A percentile compares a stretch with the other conserved stretches of the same genome.
Conservation (phyloP, 2,329 filamentous ascomycete species). For the Anthostomella pinea region DNA sequence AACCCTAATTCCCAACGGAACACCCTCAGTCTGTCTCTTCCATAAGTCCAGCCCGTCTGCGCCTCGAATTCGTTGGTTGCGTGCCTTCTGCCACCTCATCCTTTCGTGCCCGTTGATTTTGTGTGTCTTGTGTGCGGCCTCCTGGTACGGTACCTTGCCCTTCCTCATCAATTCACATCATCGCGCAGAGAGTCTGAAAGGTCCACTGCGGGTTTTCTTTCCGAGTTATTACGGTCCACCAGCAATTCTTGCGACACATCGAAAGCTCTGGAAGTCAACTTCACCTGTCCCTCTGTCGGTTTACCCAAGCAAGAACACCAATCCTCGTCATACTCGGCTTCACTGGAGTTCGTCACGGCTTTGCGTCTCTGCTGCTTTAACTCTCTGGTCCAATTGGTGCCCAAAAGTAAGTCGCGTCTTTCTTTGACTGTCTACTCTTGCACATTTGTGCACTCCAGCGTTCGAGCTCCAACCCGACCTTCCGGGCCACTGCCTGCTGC, state of each 20-base stretch:
- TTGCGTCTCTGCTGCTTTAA: conserved; percentile 28
- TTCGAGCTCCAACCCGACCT: conserved; percentile 17
- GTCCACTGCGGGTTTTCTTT: conserved; percentile 28
- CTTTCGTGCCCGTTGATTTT: conserved; percentile 32
- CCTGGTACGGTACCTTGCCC: conserved; percentile 30
- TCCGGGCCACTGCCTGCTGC: conserved; percentile 5
- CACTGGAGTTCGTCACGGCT: conserved; percentile 28
- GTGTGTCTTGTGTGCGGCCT: conserved; percentile 34
- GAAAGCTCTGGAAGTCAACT: conserved; percentile 27
- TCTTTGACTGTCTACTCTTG: conserved; percentile 12
- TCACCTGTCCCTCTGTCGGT: conserved; percentile 14
- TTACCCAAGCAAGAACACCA: conserved; percentile 10
- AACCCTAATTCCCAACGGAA: conserved; percentile 28
- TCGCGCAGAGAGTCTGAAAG: conserved; percentile 17
- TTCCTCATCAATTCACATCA: conserved; percentile 30
- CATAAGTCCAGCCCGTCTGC: conserved; percentile 32
- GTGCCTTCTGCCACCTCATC: conserved; percentile 37
- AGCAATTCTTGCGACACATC: conserved; percentile 21
- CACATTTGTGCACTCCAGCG: conserved; percentile 18
- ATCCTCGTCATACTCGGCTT: too few relatives aligned
- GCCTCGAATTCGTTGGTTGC: conserved; percentile 34
- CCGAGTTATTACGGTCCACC: conserved; percentile 23
- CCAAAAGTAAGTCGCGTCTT: conserved; percentile 49
- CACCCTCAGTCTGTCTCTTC: conserved; percentile 18
- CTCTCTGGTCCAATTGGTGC: conserved; percentile 40